Evolutionary conservation across 2,329 filamentous ascomycete genomes (phyloP), one percentile per base, ranked within the genome.

Genomic region (Penicillium sp.): DNA sequence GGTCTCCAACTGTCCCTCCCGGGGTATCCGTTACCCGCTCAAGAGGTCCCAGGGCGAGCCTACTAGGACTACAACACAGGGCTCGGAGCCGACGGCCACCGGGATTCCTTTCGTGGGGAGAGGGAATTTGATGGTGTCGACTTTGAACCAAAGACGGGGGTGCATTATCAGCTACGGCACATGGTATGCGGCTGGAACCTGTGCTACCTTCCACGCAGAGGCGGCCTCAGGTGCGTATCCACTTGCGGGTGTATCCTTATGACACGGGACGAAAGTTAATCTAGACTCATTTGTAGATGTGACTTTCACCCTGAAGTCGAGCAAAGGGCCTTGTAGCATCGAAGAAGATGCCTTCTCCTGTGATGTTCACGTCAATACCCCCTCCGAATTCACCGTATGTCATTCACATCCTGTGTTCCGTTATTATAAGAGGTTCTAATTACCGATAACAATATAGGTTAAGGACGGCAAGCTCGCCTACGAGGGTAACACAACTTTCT

Each of bases 121-220:
- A 20, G 83, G 83, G 1, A 77, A 75, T 50, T 60, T 86, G 27
- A 75, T 81, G 38, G 80, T 83, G 3, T 59, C 56, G 9, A 62
- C 54, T 0, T 40, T 52, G 18, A 58, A 61, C 31, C 58, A 60
- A 25, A 47, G 45, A 27, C 53, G 62, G 6, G 83, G 84, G n/a
- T 87, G 82, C 51, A 72, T 87, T 42, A 87, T 86, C 57, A 75
- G 75, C 39, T 71, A 65, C 7, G 84, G 84, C 0, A 78, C 75
- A 0, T 87, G 83, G 84, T 87, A 83, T 56, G 73, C 74, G 0
- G 74, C 71, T 1, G 82, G 83, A 2, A 83, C 81, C 0, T 86
- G 83, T 56, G 84, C 83, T 1, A 83, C 77, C 0, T 84, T 67
- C 48, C 54, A 47, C 16, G 38, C 51, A 1, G 51, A 58, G 30